These are phyloP conservation scores for Candida manassasensis DNA, from an alignment of 805 yeast species.

Conservation along the genomic window DNA sequence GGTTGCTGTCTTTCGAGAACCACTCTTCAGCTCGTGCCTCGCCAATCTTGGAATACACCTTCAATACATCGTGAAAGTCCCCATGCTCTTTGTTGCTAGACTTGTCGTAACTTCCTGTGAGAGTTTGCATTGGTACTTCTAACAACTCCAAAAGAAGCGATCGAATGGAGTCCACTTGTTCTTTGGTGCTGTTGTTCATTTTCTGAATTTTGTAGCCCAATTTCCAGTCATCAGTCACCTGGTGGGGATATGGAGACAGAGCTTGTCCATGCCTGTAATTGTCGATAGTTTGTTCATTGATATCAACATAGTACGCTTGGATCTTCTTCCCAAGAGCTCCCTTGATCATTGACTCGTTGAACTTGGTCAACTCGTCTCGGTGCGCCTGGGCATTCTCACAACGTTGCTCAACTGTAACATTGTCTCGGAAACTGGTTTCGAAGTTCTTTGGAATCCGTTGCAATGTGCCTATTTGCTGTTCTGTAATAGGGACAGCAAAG, in stretches of 20 bases:
- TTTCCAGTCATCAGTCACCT: constrained; percentile 15
- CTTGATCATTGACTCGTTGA: constrained; percentile 18
- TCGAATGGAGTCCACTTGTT: constrained; percentile 1
- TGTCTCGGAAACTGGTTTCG: constrained; percentile 28
- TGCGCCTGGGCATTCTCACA: constrained; percentile 20
- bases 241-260: constrained; percentile 20
- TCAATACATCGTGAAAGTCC: constrained; percentile 11
- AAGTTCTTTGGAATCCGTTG: constrained; percentile 19
- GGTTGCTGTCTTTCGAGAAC: constrained; percentile 19
- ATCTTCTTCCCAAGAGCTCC: constrained; percentile 12
- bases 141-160: not conserved
- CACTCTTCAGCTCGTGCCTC: constrained; percentile 20
- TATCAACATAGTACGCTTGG: constrained; percentile 19
- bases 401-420: constrained; percentile 20
- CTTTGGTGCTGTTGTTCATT: constrained; percentile 5
- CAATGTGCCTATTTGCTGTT: constrained; percentile 17
- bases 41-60: constrained; percentile 25
- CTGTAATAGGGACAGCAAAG: constrained; percentile 26
- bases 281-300: constrained; percentile 16
- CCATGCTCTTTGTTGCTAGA: not conserved
- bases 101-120: constrained; percentile 2
- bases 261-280: constrained; percentile 10
- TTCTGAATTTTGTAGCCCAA: constrained; percentile 14
- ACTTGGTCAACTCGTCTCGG: constrained; percentile 18
- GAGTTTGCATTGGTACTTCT: not conserved